Base-by-base conservation (phyloP, 208 protist species). In the Trypanosoma avium region DNA sequence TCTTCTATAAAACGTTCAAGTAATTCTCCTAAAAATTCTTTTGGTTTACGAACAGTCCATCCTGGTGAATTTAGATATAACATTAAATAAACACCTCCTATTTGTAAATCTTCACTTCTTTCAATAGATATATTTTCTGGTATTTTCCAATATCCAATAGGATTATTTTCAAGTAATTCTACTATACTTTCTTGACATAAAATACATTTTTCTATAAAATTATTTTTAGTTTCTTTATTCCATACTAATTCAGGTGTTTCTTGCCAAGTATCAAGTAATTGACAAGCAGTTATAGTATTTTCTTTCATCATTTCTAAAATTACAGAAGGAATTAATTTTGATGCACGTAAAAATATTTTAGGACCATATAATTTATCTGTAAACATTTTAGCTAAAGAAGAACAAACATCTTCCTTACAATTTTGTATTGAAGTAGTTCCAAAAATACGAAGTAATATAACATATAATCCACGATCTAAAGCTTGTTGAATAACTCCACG, bases 231-330 rank as follows among this genome's bases (percentile, higher is more conserved):
- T 56, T 76, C 72, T 48, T 82, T 82, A 15, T 76, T 96, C 95
- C 97, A 98, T 13, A 98, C 79, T 6, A 98, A 75, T 65, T 98
- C 94, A 6, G 97, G 95, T 47, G 86, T 98, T 67, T 98, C 80
- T 56, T 93, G 86, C 70, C 61, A 88, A 15, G 71, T 79, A 48
- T 97, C 90, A n/a, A 97, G 84, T 54, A 97, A 81, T 30, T 81
- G 67, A 19, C 84, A 91, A 12, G 88, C 81, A 42, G 83, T 74
- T 36, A 76, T 57, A 29, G 76, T 49, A 57, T 93, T 95, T 30
- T 97, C 93, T 35, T 84, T 82, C 86, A 98, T 94, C 21, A 84
- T 84, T 19, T 97, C 95, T 8, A 97, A 71, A 33, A 98, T 93
- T 1, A 94, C 90, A 8, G 72, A 27, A 30, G 95, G 97, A 30